These are phyloP conservation scores for Trapa incisa DNA, from an alignment of 345 rosid species.

Conservation along the genomic window DNA sequence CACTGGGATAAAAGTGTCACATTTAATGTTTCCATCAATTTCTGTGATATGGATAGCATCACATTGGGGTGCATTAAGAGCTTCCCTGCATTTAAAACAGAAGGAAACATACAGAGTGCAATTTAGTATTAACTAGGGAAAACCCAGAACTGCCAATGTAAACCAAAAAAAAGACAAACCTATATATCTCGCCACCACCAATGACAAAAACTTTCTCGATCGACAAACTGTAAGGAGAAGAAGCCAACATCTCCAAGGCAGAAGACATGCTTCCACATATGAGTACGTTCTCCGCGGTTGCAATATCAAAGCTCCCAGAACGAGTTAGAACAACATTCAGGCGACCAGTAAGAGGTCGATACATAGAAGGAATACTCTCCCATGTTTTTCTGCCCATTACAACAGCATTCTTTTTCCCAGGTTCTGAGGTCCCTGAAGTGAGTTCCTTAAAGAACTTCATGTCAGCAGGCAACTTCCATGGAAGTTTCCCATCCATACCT, in stretches of 20 bases:
- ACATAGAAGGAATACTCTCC: slow-evolving; percentile 66
- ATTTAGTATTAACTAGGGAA: background rate
- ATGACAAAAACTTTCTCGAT: slow-evolving; percentile 89
- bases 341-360: slow-evolving; percentile 77
- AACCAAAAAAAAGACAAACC: slow-evolving; percentile 24
- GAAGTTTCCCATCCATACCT: slow-evolving; percentile 74
- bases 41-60: slow-evolving; percentile 86
- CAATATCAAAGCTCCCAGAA: slow-evolving; percentile 70
- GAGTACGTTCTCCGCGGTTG: slow-evolving; percentile 81
- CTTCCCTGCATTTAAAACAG: slow-evolving; percentile 41
- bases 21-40: slow-evolving; percentile 55
- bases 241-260: slow-evolving; percentile 65
- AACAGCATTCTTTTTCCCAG: slow-evolving; percentile 69
- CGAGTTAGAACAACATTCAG: slow-evolving; percentile 91
- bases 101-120: background rate
- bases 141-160: background rate
- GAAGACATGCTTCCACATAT: slow-evolving; percentile 71
- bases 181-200: slow-evolving; percentile 79
- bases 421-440: slow-evolving; percentile 46
- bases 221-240: slow-evolving; percentile 67
- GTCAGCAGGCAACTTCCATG: slow-evolving; percentile 80
- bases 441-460: slow-evolving; percentile 80
- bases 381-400: slow-evolving; percentile 95
- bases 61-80: slow-evolving; percentile 64
- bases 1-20: slow-evolving; percentile 82